A percentile compares a stretch with the other conserved stretches of the same genome.
phyloP scores from a whole-genome alignment of 345 rosid genomes.

The Balakata baccata region DNA sequence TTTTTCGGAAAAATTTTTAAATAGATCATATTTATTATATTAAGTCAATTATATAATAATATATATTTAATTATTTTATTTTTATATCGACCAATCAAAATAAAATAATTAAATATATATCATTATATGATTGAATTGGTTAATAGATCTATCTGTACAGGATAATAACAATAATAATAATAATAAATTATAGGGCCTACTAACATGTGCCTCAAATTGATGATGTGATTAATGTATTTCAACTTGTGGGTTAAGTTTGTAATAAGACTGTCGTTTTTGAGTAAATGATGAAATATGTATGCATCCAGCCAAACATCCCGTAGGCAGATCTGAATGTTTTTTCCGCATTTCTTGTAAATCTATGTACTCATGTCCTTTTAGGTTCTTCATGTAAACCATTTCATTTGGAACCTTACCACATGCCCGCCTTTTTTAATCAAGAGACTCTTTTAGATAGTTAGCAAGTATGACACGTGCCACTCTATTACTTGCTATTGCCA shows the following conservation, averaged over 20 bases:
- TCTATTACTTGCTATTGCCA: neutral
- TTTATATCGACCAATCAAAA: too few relatives aligned
- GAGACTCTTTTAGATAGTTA: too few relatives aligned
- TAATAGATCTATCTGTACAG: too few relatives aligned
- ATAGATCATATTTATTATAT: too few relatives aligned
- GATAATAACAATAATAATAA: too few relatives aligned
- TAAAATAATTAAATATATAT: too few relatives aligned
- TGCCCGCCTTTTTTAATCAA: neutral
- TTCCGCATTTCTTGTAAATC: neutral
- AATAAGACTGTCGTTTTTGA: neutral
- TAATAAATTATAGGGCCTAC: neutral
- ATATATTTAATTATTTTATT: too few relatives aligned
- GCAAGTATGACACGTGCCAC: neutral
- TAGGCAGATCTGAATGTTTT: neutral
- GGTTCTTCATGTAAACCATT: neutral
- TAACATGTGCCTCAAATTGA: neutral
- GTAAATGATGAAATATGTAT: neutral
- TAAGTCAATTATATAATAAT: too few relatives aligned
- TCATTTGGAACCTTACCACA: neutral
- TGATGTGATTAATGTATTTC: neutral
- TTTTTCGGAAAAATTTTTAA: too few relatives aligned
- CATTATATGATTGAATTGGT: too few relatives aligned
- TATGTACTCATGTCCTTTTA: neutral
- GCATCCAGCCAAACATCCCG: neutral
- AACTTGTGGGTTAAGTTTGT: neutral